phyloP scores from a whole-genome alignment of 306 rosid genomes.

The Styphnolobium japonicum region DNA sequence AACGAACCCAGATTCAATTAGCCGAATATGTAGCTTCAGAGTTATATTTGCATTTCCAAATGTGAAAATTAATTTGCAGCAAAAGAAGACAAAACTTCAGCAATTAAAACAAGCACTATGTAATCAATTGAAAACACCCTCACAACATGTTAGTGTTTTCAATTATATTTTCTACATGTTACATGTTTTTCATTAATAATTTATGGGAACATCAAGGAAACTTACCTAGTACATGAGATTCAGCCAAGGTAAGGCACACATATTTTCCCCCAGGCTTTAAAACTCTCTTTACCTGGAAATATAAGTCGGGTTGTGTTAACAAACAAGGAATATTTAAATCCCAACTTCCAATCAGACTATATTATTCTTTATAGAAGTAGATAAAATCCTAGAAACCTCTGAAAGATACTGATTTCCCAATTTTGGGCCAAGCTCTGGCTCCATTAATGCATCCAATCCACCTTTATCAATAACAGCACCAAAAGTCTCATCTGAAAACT shows the following conservation, averaged over 20 bases:
- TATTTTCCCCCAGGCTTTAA: conserved; percentile 77
- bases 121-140: neutral
- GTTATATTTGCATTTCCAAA: neutral
- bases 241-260: conserved; percentile 88
- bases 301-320: neutral
- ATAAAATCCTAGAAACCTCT: conserved; percentile 47
- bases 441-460: conserved; percentile 97
- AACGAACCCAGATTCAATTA: neutral
- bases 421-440: conserved; percentile 82
- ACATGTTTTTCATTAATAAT: neutral
- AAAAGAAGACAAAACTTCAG: neutral
- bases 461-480: conserved; percentile 81
- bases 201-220: neutral
- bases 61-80: neutral
- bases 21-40: neutral
- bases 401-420: conserved; percentile 74
- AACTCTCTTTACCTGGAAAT: conserved; percentile 75
- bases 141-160: neutral
- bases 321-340: neutral
- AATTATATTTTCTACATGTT: neutral
- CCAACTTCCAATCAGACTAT: neutral
- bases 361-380: neutral
- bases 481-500: conserved; percentile 63
- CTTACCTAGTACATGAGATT: conserved; percentile 83
- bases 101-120: neutral